Evolutionary conservation across 2,329 filamentous ascomycete genomes (phyloP).

Genomic region (Xylariaceae sp.): DNA sequence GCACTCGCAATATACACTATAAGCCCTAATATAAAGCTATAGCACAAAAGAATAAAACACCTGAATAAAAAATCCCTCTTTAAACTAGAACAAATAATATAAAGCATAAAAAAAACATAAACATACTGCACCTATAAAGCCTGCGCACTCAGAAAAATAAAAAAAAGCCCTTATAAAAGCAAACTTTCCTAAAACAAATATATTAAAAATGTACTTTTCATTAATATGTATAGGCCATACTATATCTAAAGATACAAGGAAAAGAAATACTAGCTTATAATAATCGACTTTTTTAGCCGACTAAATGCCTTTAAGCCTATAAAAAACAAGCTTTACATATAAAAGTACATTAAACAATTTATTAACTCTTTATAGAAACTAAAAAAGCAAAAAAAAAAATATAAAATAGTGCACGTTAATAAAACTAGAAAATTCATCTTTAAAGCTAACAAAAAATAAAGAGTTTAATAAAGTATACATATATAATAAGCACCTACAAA

Average conservation of each 20-base stretch:
- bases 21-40: too few relatives aligned
- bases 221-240: not conserved
- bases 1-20: not conserved
- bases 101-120: not conserved
- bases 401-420: too few relatives aligned
- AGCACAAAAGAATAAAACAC: conserved; percentile 1
- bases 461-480: conserved; percentile 10
- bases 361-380: too few relatives aligned
- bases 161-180: not conserved
- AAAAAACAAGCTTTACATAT: too few relatives aligned
- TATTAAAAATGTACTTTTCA: not conserved
- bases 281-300: too few relatives aligned
- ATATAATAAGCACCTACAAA: not conserved
- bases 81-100: not conserved
- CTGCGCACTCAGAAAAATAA: not conserved
- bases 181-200: conserved; percentile 1
- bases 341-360: too few relatives aligned
- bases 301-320: too few relatives aligned
- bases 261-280: too few relatives aligned
- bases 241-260: conserved; percentile 3
- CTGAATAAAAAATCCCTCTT: not conserved
- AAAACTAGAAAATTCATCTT: too few relatives aligned
- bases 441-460: too few relatives aligned
- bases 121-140: too few relatives aligned
- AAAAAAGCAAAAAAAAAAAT: too few relatives aligned